These are phyloP conservation scores for Warburgia ugandensis DNA, from an alignment of 164 flowering plant species.

Conservation along the genomic window DNA sequence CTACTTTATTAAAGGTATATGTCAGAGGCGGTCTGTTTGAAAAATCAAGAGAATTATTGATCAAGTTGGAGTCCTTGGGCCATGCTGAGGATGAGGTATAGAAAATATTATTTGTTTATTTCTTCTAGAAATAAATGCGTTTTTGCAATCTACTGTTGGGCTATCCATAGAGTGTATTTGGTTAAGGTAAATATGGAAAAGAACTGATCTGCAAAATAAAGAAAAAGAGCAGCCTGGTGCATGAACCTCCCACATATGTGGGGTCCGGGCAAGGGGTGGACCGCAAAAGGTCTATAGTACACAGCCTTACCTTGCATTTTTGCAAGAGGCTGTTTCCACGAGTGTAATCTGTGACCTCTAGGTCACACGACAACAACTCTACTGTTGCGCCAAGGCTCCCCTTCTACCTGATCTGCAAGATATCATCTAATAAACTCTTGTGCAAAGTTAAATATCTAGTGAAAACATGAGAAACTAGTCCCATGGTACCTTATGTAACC, in stretches of 20 bases:
- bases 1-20: slow-evolving; percentile 84
- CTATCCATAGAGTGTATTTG: background rate
- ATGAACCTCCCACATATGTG: no score
- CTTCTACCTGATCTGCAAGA: background rate
- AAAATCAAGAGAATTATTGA: slow-evolving; percentile 55
- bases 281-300: no score
- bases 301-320: no score
- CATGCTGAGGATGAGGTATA: slow-evolving; percentile 77
- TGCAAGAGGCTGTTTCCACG: background rate
- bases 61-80: slow-evolving; percentile 61
- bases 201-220: no score
- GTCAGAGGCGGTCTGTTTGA: slow-evolving; percentile 80
- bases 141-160: background rate
- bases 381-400: no score
- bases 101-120: background rate
- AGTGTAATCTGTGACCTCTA: background rate
- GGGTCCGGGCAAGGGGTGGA: no score
- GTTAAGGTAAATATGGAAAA: no score
- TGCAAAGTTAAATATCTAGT: no score
- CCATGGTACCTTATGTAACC: no score
- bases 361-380: no score
- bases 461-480: no score
- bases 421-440: background rate
- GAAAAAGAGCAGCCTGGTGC: no score
- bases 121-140: background rate